Evolutionary conservation across 352 stramenopile genomes (phyloP).

Genomic region (Phytopythium ostracodes): DNA sequence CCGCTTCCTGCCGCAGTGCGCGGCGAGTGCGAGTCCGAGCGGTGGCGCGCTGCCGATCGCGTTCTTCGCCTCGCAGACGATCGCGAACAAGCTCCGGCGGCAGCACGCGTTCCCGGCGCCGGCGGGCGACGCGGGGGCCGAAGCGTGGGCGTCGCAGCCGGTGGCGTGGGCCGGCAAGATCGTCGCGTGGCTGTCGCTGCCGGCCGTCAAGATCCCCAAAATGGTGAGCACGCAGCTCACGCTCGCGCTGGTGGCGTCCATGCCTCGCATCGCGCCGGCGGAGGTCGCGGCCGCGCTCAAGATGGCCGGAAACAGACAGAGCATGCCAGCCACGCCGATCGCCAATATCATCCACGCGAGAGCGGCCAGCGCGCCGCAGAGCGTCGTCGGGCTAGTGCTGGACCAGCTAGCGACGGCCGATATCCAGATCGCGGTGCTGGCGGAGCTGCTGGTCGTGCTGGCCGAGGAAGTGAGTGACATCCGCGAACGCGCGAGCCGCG

Average conservation of each 20-base stretch:
- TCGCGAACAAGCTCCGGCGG: conserved; percentile 76
- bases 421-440: conserved; percentile 35
- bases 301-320: conserved; percentile 7
- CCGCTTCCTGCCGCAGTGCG: conserved; percentile 34
- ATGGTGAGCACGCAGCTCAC: conserved; percentile 74
- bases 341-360: not conserved
- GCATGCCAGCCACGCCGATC: conserved; percentile 9
- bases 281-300: conserved; percentile 22
- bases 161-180: conserved; percentile 44
- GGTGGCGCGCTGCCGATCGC: conserved; percentile 37
- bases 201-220: conserved; percentile 33
- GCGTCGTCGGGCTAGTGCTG: conserved; percentile 58
- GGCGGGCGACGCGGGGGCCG: not conserved
- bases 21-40: conserved; percentile 13
- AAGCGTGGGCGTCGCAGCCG: conserved; percentile 17
- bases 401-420: conserved; percentile 33
- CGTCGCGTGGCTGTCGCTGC: conserved; percentile 50
- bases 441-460: conserved; percentile 60
- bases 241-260: conserved; percentile 56
- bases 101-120: conserved; percentile 36
- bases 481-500: conserved; percentile 34
- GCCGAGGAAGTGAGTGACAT: conserved; percentile 62
- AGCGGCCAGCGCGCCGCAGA: conserved; percentile 15
- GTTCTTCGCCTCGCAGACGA: conserved; percentile 80
- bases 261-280: conserved; percentile 39